Base-by-base conservation (phyloP, 305 asterid genomes). In the Solanum hybrid region DNA sequence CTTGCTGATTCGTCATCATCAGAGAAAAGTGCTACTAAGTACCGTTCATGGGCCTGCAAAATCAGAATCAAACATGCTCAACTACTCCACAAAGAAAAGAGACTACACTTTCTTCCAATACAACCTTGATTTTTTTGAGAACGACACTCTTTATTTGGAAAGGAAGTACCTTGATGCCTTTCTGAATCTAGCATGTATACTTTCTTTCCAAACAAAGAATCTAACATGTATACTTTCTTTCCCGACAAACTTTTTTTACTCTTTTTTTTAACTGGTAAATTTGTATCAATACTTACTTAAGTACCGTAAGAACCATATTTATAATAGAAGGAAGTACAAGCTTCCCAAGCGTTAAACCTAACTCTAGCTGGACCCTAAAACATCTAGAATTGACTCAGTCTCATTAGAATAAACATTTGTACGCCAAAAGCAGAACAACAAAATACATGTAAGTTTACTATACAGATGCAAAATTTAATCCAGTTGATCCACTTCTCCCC, bases 31-130 rank as follows among this genome's bases (percentile, higher is more conserved):
- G 88, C 94, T 29, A 78, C 88, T 90, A 93, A 91, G 91, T 94
- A 93, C 92, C 97, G 94, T 88, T 93, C 94, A 93, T 95, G 92
- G 38, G 97, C 98, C 99, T 97, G 91, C 84, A 79, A 84, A 79
- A 90, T 15, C 41, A 32, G 31, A 85, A 85, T 39, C 41, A 22
- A 51, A 91, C 89, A 85, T 85, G 88, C 31, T 51, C 76, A 51
- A 57, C 41, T 61, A 85, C 45, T 29, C 41, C 75, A 85, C 33
- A 26, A 31, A 24, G 31, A 51, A 84, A 51, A 84, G 38, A 84
- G 2, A 84, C 76, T 85, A 51, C 14, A 80, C 70, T 27, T 51
- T 57, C 29, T 84, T 31, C 31, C 75, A 29, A 51, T 84, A 84
- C 11, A 26, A 51, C 29, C 88, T 45, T 84, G 75, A 57, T 31